Base-by-base conservation (phyloP, 768 basidiomycete species). In the Pholiota molesta region DNA sequence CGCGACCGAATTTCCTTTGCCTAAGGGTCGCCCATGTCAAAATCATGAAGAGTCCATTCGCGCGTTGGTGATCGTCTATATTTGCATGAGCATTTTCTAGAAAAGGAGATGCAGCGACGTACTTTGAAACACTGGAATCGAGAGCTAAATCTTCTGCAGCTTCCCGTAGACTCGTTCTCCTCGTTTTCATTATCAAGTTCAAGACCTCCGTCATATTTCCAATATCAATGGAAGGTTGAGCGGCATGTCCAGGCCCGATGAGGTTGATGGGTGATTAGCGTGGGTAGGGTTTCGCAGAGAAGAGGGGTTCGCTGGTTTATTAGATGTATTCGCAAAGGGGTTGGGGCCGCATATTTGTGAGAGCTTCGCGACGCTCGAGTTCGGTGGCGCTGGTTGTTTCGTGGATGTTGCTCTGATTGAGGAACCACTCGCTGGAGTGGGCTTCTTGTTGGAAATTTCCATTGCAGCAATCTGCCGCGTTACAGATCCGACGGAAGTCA, bases 1-100 rank as follows among this genome's bases (percentile, higher is more conserved):
- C 97, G 2, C 95, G 91, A 0, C 97, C 97, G 68, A 99, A 99
- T 79, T 99, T 99, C 51, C 97, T 74, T 99, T 98, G n/a, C 97
- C 97, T 1, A 99, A 83, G 3, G 95, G 95, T 11, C 95, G 87
- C 97, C 97, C 70, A 99, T 97, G 65, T 97, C 94, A 68, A 99
- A 97, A 57, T 88, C 83, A 61, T 86, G 85, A 4, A 99, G 79
- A 31, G 85, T 87, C 90, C 95, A 95, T 69, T 94, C 92, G 19
- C 88, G 85, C 0, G 93, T 94, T 19, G 92, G 93, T 39, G 78
- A 83, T 63, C 79, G 81, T 59, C 91, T 91, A 55, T 8, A 28
- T 14, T 19, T 10, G 39, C 52, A 54, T 29, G 33, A 49, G 44
- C 9, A 28, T 65, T 42, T 39, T 28, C 28, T 31, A 23, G 45